A percentile compares a stretch with the other conserved stretches of the same genome.
phyloP scores from a whole-genome alignment of 2,329 filamentous ascomycete species.

The Metarhizium guizhouense region DNA sequence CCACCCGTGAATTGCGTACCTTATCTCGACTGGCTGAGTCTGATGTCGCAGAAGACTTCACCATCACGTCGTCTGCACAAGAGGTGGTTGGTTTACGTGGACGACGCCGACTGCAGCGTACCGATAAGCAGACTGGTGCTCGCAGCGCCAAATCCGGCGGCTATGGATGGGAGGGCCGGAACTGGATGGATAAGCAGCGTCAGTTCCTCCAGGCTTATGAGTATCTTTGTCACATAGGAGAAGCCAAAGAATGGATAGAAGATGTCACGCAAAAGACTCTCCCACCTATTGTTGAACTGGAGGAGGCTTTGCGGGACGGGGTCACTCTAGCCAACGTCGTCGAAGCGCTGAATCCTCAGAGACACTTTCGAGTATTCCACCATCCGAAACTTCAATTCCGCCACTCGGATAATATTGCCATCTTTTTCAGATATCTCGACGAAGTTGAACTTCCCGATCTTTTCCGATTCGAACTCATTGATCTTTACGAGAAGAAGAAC shows the following conservation, averaged over 20 bases:
- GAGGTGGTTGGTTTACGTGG: conserved; percentile 85
- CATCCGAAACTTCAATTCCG: conserved; percentile 80
- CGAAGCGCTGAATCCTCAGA: conserved; percentile 72
- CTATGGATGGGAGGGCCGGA: conserved; percentile 71
- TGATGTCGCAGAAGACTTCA: conserved; percentile 69
- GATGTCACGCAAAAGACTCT: conserved; percentile 76
- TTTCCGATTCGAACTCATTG: conserved; percentile 93
- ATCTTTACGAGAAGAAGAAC: conserved; percentile 99
- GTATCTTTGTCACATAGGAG: conserved; percentile 96
- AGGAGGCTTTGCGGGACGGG: conserved; percentile 85
- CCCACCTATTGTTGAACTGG: conserved; percentile 85
- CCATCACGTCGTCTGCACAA: conserved; percentile 66
- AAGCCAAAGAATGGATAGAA: conserved; percentile 99
- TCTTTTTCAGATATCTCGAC: conserved; percentile 90
- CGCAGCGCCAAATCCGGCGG: conserved; percentile 38
- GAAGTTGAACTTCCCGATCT: conserved; percentile 89
- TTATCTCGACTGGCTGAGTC: conserved; percentile 75
- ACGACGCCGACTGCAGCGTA: conserved; percentile 70
- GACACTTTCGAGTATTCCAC: conserved; percentile 73
- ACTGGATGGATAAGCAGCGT: conserved; percentile 98
- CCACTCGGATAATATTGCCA: conserved; percentile 95
- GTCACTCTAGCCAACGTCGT: conserved; percentile 93
- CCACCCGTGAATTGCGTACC: conserved; percentile 80
- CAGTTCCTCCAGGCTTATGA: conserved; percentile 97
- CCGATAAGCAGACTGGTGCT: conserved; percentile 41